Evolutionary conservation across 371 early-diverging fungal genomes (phyloP).

Genomic region (Syncephalastrum monosporum): DNA sequence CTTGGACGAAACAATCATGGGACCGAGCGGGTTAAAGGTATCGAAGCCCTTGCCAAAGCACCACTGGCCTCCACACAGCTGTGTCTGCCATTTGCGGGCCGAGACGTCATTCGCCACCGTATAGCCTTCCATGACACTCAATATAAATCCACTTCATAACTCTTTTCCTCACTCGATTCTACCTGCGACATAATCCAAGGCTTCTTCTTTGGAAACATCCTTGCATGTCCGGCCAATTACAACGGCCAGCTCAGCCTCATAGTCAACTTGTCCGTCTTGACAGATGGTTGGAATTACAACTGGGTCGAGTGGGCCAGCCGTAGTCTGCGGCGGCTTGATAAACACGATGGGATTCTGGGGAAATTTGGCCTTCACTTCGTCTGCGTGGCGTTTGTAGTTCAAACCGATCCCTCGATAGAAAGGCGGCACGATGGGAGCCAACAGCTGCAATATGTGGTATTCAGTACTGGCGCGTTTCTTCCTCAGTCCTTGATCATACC

Average conservation of each 20-base stretch:
- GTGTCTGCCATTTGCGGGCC: slow-evolving; percentile 58
- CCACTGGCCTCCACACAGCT: slow-evolving; percentile 50
- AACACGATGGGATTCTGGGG: slow-evolving; percentile 59
- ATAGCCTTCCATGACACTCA: slow-evolving; percentile 37
- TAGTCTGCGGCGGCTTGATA: slow-evolving; percentile 48
- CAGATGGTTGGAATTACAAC: slow-evolving; percentile 50
- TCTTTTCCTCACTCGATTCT: not conserved
- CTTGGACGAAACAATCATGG: slow-evolving; percentile 49
- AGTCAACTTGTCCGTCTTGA: slow-evolving; percentile 52
- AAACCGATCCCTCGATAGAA: slow-evolving; percentile 58
- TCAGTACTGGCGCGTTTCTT: not conserved
- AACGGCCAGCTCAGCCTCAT: slow-evolving; percentile 62
- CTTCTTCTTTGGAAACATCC: slow-evolving; percentile 46
- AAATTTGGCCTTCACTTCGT: slow-evolving; percentile 43
- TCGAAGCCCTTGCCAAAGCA: slow-evolving; percentile 63
- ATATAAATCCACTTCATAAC: not conserved
- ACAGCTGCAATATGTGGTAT: slow-evolving; percentile 18
- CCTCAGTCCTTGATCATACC: slow-evolving; percentile 14
- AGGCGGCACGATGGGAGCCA: slow-evolving; percentile 41
- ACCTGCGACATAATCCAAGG: slow-evolving; percentile 53
- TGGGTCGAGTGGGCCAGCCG: slow-evolving; percentile 44
- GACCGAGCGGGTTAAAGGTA: slow-evolving; percentile 62
- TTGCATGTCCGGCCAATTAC: slow-evolving; percentile 58
- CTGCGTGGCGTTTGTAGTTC: slow-evolving; percentile 60
- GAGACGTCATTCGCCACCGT: slow-evolving; percentile 61